phyloP scores from a whole-genome alignment of 352 stramenopile species.

The Globisporangium heterothallicum region DNA sequence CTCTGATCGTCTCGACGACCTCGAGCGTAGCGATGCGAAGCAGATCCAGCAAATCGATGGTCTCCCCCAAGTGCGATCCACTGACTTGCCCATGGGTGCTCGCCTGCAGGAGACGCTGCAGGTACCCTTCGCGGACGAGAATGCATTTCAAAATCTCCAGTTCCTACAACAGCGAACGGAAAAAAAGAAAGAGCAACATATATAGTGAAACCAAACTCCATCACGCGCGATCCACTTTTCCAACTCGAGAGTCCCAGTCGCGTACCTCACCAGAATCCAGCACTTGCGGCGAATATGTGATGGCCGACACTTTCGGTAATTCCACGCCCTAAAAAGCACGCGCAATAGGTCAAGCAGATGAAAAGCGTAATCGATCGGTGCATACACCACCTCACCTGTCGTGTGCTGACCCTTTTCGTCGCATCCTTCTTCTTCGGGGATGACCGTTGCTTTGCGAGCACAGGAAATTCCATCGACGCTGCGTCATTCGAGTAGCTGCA shows the following conservation, averaged over 20 bases:
- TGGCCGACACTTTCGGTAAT: slow-evolving; percentile 35
- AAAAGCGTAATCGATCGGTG: not conserved
- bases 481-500: too few relatives aligned
- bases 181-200: not conserved
- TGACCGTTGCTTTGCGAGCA: too few relatives aligned
- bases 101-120: slow-evolving; percentile 61
- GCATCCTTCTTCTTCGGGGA: slow-evolving; percentile 14
- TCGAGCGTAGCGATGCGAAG: slow-evolving; percentile 85
- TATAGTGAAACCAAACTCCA: not conserved
- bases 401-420: not conserved
- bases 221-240: not conserved
- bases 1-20: slow-evolving; percentile 74
- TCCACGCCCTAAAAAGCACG: slow-evolving; percentile 13
- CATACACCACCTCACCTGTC: slow-evolving; percentile 5
- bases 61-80: slow-evolving; percentile 51
- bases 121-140: slow-evolving; percentile 85
- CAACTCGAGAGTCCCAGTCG: not conserved
- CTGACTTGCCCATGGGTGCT: slow-evolving; percentile 35
- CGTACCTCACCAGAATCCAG: slow-evolving; percentile 52
- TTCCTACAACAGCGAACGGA: slow-evolving; percentile 32
- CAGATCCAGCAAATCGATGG: slow-evolving; percentile 85
- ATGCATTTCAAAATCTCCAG: slow-evolving; percentile 88
- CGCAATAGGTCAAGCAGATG: not conserved
- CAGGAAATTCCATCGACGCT: too few relatives aligned
- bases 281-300: slow-evolving; percentile 22